Percentiles rank a stretch among this genome's conserved stretches.
Conservation (phyloP, 257 asterid species). For the Solanum boliviense region DNA sequence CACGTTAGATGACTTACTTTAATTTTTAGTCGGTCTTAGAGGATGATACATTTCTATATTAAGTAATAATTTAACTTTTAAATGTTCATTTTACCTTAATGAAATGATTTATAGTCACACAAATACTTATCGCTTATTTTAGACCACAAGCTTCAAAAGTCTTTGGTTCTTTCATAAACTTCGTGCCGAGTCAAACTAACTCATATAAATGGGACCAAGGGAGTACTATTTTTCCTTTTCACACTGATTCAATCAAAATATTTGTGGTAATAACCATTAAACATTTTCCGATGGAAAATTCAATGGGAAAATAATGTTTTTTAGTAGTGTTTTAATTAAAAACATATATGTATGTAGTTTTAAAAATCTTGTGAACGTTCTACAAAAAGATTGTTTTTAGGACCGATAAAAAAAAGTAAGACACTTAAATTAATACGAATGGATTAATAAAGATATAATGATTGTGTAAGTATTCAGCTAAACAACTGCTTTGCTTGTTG, state of each 20-base stretch:
- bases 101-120: not conserved
- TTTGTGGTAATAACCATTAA: too few relatives aligned
- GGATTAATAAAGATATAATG: not conserved
- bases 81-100: not conserved
- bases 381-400: not conserved
- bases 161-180: not conserved
- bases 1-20: too few relatives aligned
- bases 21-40: too few relatives aligned
- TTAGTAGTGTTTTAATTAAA: not conserved
- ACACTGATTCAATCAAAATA: not conserved
- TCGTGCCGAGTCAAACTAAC: not conserved
- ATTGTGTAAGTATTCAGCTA: too few relatives aligned
- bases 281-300: not conserved
- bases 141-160: not conserved
- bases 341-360: not conserved
- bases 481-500: too few relatives aligned
- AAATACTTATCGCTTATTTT: too few relatives aligned
- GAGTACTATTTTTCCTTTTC: too few relatives aligned
- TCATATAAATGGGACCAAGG: not conserved
- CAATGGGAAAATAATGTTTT: not conserved
- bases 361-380: not conserved
- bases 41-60: too few relatives aligned
- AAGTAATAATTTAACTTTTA: not conserved
- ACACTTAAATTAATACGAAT: not conserved
- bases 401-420: not conserved